phyloP scores from a whole-genome alignment of 108 stramenopile genomes.

The Skeletonema marinoi region DNA sequence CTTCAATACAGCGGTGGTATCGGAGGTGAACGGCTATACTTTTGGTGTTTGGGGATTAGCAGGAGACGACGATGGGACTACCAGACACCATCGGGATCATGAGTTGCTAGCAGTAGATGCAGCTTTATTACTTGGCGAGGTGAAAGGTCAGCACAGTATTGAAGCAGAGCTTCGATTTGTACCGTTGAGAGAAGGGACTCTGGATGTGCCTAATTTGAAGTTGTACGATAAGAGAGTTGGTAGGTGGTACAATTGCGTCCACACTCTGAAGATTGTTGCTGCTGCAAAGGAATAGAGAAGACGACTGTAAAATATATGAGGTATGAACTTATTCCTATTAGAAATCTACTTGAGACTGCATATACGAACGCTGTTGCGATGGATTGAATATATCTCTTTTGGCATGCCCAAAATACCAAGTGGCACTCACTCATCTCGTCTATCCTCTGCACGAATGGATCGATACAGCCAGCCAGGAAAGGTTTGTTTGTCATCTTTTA shows the following conservation, averaged over 20 bases:
- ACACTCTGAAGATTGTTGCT: slow-evolving; percentile 73
- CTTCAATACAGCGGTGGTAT: slow-evolving; percentile 73
- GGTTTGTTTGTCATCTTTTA: no score
- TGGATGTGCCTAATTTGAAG: slow-evolving; percentile 78
- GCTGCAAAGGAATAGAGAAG: slow-evolving; percentile 31
- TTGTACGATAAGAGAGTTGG: slow-evolving; percentile 68
- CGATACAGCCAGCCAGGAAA: no score
- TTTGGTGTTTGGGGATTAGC: slow-evolving; percentile 81
- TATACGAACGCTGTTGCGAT: not conserved
- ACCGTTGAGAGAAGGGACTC: slow-evolving; percentile 69
- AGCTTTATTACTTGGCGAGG: slow-evolving; percentile 71
- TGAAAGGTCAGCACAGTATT: slow-evolving; percentile 76
- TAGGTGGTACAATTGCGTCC: slow-evolving; percentile 72
- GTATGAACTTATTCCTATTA: not conserved
- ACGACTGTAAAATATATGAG: not conserved
- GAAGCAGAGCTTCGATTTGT: slow-evolving; percentile 82
- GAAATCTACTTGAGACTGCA: not conserved
- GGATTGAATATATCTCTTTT: not conserved
- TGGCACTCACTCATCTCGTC: no score
- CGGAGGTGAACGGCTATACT: slow-evolving; percentile 73
- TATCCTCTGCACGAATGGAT: no score
- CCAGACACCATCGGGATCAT: slow-evolving; percentile 65
- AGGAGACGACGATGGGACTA: slow-evolving; percentile 72
- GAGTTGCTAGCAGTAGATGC: slow-evolving; percentile 82
- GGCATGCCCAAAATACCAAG: not conserved